These are phyloP conservation scores for Carex scoparia DNA, from an alignment of 176 grass and related monocot genomes.

Conservation along the genomic window DNA sequence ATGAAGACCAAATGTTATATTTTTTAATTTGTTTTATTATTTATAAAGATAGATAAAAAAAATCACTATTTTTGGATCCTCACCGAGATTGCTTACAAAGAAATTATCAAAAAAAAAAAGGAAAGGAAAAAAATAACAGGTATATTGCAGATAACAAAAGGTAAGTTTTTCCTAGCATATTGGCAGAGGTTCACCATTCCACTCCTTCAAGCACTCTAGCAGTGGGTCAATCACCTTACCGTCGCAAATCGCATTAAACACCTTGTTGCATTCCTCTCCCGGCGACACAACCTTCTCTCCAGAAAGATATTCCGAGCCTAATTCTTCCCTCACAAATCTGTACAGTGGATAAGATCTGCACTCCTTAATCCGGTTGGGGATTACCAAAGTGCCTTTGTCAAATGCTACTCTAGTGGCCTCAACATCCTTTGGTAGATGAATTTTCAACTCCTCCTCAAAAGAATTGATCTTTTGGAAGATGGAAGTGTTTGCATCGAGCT, in stretches of 20 bases:
- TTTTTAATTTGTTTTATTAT: too few species aligned
- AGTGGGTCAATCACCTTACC: slow-evolving; percentile 60
- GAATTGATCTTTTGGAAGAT: slow-evolving; percentile 36
- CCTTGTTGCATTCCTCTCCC: slow-evolving; percentile 68
- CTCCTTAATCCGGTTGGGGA: slow-evolving; percentile 45
- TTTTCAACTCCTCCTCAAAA: slow-evolving; percentile 52
- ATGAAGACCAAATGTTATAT: too few species aligned
- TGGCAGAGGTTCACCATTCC: slow-evolving; percentile 66
- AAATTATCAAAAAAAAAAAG: background rate
- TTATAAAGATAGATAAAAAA: too few species aligned
- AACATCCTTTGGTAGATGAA: slow-evolving; percentile 44
- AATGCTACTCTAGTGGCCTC: slow-evolving; percentile 44
- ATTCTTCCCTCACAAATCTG: slow-evolving; percentile 59
- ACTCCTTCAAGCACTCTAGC: slow-evolving; percentile 73
- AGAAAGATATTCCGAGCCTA: slow-evolving; percentile 44
- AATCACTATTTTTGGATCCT: too few species aligned
- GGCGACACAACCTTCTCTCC: slow-evolving; percentile 66
- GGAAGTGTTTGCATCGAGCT: slow-evolving; percentile 19
- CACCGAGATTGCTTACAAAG: background rate
- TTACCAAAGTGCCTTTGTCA: slow-evolving; percentile 33
- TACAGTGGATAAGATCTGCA: slow-evolving; percentile 75
- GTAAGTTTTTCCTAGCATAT: slow-evolving; percentile 34
- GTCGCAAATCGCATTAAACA: slow-evolving; percentile 53
- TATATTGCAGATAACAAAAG: background rate
- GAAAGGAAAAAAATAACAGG: background rate